Conservation (phyloP, 169 alveolate genomes). For the Neospora caninum region DNA sequence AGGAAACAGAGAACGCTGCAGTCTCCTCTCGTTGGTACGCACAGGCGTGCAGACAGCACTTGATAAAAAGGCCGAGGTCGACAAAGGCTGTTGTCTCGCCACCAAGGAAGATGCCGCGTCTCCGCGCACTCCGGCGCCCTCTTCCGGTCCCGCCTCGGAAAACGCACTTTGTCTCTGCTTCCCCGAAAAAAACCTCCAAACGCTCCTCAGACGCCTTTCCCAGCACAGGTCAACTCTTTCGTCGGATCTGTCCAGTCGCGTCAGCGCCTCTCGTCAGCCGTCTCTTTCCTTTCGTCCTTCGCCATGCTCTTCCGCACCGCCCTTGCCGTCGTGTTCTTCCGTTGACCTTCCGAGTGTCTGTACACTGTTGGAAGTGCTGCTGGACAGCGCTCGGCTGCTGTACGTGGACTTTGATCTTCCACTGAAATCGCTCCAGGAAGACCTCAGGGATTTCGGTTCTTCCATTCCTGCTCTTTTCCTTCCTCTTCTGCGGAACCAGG, state of each 20-base stretch:
- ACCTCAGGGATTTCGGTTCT: background rate
- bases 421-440: background rate
- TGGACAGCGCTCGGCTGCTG: conserved; percentile 16
- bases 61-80: too few species aligned
- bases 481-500: background rate
- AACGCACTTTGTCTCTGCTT: background rate
- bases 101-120: too few species aligned
- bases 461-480: background rate
- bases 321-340: background rate
- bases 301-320: background rate
- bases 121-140: too few species aligned
- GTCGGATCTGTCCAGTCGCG: background rate
- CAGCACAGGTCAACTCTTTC: background rate
- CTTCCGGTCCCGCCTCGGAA: background rate
- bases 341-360: background rate
- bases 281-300: too few species aligned
- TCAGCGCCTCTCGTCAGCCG: too few species aligned
- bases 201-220: background rate
- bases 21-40: too few species aligned
- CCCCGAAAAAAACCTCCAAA: background rate
- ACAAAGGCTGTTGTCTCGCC: too few species aligned
- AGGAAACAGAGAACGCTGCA: too few species aligned
- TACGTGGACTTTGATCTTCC: background rate
- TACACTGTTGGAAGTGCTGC: background rate
- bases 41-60: too few species aligned